A percentile compares a stretch with the other conserved stretches of the same genome.
Conservation (phyloP, 1,139 yeast species). For the Maudiozyma humilis region DNA sequence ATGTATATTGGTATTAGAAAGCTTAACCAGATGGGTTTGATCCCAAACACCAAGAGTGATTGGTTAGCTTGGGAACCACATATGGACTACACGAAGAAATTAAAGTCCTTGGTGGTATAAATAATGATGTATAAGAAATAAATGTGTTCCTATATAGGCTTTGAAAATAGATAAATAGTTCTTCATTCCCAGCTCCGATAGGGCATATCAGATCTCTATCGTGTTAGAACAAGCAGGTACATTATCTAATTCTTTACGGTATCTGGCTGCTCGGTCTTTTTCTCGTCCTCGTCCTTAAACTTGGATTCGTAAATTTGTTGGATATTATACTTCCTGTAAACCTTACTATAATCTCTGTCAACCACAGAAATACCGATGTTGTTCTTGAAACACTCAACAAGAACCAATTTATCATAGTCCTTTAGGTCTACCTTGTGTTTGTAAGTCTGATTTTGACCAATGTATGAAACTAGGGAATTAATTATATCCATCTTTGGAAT, state of each 20-base stretch:
- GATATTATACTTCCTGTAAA: conserved; percentile 46
- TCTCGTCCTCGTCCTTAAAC: conserved; percentile 16
- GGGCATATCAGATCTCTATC: too few species aligned
- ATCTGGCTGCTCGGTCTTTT: background rate
- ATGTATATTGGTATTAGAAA: conserved; percentile 79
- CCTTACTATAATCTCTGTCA: conserved; percentile 43
- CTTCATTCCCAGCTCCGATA: background rate
- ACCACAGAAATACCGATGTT: conserved; percentile 79
- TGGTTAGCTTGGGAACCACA: conserved; percentile 81
- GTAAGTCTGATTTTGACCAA: conserved; percentile 49
- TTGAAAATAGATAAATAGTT: too few species aligned
- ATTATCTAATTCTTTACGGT: background rate
- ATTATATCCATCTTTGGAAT: conserved; percentile 64
- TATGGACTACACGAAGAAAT: conserved; percentile 22
- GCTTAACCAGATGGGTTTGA: conserved; percentile 77
- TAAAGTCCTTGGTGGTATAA: conserved; percentile 20
- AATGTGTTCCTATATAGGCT: background rate
- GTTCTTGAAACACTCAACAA: conserved; percentile 82
- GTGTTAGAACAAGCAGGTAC: background rate
- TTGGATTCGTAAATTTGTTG: conserved; percentile 54
- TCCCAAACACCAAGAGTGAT: conserved; percentile 80
- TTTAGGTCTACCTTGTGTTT: conserved; percentile 78
- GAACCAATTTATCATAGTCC: conserved; percentile 64
- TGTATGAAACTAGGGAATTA: conserved; percentile 58
- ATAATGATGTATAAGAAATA: background rate